Base-by-base conservation (phyloP, 2,329 filamentous ascomycete genomes). In the Fusarium sp. region DNA sequence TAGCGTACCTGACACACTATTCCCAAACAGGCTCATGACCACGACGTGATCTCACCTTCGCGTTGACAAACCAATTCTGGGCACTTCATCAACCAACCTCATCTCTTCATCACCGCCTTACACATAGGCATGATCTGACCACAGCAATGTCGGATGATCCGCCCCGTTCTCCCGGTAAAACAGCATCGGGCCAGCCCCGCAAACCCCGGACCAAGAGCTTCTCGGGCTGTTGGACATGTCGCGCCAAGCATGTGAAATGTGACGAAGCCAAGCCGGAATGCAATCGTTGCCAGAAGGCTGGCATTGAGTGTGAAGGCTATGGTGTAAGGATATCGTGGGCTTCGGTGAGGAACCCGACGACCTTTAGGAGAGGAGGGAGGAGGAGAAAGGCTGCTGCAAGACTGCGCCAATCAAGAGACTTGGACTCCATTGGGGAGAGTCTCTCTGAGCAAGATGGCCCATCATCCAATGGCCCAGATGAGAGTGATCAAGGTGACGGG, bases 211-310 rank as follows among this genome's bases (percentile, higher is more conserved):
- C 74, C 9, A 77, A 77, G 64, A 77, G 63, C 20, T 77, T 77
- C 20, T 76, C 75, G 5, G 75, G 75, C 22, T 77, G 75, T 53
- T 77, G 75, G 75, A 77, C 75, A 1, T 77, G 75, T 63, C 63
- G 75, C 10, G 73, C 75, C 10, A 77, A 76, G 36, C 75, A 77
- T 31, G 60, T 77, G 60, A 77, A 77, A 18, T 74, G 72, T 54
- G 72, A 74, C 36, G 75, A 77, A 54, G 55, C 67, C 0, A 70
- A 73, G 7, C 75, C 75, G 1, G 47, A 58, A 3, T 77, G 75
- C 39, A 52, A 67, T 17, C 75, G 75, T 9, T 77, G 75, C 25
- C 73, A 59, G 2, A 69, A 67, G 18, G 65, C 73, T 0, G 75
- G 75, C 2, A 20, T 75, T 1, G 53, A 61, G 6, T 77, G 75